phyloP scores from a whole-genome alignment of 495 filamentous ascomycete genomes.

The Lichenothelia convexa region DNA sequence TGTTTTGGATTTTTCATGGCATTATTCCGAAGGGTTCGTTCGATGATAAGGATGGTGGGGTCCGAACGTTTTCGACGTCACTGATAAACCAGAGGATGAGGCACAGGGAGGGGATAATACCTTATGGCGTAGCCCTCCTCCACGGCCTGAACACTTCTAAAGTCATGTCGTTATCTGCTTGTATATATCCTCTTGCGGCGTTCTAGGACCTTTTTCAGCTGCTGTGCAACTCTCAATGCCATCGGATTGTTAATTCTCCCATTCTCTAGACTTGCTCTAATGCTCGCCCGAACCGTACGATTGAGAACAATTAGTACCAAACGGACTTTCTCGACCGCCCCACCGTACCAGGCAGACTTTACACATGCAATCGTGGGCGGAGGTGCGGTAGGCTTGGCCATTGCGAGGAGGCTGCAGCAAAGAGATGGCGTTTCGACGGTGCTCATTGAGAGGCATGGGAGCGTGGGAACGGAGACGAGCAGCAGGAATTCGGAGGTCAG shows the following conservation, averaged over 20 bases:
- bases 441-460: slow-evolving; percentile 62
- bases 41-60: too few species aligned
- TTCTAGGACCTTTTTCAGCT: too few species aligned
- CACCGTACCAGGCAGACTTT: slow-evolving; percentile 40
- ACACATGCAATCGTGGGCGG: slow-evolving; percentile 80
- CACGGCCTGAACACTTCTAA: too few species aligned
- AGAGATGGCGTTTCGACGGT: slow-evolving; percentile 48
- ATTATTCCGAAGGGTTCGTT: too few species aligned
- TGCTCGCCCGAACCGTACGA: slow-evolving; percentile 1
- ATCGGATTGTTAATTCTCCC: not conserved
- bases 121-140: too few species aligned
- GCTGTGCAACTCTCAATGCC: slow-evolving; percentile 1
- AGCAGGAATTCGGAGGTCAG: slow-evolving; percentile 76
- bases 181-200: too few species aligned
- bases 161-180: too few species aligned
- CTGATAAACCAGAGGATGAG: too few species aligned
- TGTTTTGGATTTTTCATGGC: too few species aligned
- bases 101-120: too few species aligned
- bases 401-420: slow-evolving; percentile 56
- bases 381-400: slow-evolving; percentile 81
- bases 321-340: slow-evolving; percentile 16
- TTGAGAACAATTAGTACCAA: not conserved
- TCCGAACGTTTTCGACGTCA: too few species aligned
- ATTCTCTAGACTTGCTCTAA: too few species aligned
- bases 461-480: slow-evolving; percentile 76